Conservation (phyloP, 225 moss, liverwort and hornwort species). For the Pseudisothecium myosuroides region DNA sequence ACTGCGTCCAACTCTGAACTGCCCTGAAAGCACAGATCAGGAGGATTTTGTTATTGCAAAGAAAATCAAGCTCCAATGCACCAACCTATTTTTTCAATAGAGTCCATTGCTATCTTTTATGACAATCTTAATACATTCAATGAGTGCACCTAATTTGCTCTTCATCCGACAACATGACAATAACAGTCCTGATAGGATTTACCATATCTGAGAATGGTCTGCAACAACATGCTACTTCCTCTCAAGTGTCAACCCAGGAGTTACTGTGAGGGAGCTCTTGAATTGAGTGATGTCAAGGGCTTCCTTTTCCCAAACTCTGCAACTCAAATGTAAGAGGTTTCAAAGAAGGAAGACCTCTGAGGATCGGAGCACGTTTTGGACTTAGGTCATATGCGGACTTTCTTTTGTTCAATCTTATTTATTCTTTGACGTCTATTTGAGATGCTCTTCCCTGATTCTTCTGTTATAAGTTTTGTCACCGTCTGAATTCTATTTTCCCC, state of each 20-base stretch:
- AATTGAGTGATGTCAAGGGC: not conserved
- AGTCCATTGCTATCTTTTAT: not conserved
- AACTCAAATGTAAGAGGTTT: not conserved
- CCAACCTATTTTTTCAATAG: not conserved
- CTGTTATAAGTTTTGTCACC: not conserved
- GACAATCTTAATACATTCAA: too few species aligned
- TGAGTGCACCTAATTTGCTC: not conserved
- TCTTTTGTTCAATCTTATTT: not conserved
- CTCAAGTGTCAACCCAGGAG: not conserved
- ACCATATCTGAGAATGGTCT: not conserved
- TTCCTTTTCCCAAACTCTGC: not conserved
- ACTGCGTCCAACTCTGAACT: slow-evolving; percentile 19
- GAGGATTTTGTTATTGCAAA: not conserved
- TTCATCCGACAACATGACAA: not conserved
- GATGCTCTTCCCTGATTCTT: not conserved
- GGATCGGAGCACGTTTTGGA: not conserved
- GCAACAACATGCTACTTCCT: not conserved
- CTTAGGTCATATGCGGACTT: not conserved
- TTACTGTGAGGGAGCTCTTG: not conserved
- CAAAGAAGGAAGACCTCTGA: not conserved
- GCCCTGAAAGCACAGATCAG: not conserved
- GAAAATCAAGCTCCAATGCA: not conserved
- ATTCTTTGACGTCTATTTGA: not conserved
- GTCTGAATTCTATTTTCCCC: not conserved
- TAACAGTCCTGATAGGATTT: not conserved